Conservation (phyloP, 2,329 filamentous ascomycete genomes). For the Dendryphion nanum region DNA sequence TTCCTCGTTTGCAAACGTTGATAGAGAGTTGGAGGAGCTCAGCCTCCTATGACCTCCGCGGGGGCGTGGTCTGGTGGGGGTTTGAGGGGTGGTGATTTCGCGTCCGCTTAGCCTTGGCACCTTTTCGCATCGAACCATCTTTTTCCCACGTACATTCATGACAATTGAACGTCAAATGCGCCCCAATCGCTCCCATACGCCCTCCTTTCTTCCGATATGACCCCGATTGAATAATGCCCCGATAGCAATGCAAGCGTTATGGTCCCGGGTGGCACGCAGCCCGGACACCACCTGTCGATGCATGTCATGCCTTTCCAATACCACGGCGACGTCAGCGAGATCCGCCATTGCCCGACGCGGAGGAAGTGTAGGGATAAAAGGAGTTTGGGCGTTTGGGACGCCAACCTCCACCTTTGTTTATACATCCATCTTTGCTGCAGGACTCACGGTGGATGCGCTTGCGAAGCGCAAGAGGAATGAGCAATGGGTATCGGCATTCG, state of each 20-base stretch:
- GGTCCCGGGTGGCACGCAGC: conserved; percentile 65
- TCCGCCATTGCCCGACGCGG: too few species aligned
- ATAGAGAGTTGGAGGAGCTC: too few species aligned
- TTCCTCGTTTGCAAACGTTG: too few species aligned
- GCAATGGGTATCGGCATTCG: conserved; percentile 62
- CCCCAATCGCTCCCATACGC: not conserved
- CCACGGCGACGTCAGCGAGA: too few species aligned
- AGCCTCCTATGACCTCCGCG: too few species aligned
- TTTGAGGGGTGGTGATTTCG: too few species aligned
- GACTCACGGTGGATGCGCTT: conserved; percentile 61
- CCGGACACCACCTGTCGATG: conserved; percentile 63
- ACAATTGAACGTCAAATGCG: not conserved
- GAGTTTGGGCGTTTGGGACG: conserved; percentile 53
- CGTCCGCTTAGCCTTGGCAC: too few species aligned
- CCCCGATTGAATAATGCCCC: conserved; percentile 28
- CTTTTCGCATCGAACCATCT: too few species aligned
- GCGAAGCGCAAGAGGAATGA: conserved; percentile 58
- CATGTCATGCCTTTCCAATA: conserved; percentile 56
- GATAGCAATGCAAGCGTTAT: conserved; percentile 64
- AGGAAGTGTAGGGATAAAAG: conserved; percentile 51
- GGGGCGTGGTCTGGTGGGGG: too few species aligned
- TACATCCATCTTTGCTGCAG: conserved; percentile 65
- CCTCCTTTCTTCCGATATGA: not conserved
- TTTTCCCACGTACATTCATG: too few species aligned
- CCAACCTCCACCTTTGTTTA: conserved; percentile 64